Percentiles rank a stretch among this genome's conserved stretches.
Evolutionary conservation across 164 flowering plant genomes (phyloP).

Genomic region (Akebia trifoliata): DNA sequence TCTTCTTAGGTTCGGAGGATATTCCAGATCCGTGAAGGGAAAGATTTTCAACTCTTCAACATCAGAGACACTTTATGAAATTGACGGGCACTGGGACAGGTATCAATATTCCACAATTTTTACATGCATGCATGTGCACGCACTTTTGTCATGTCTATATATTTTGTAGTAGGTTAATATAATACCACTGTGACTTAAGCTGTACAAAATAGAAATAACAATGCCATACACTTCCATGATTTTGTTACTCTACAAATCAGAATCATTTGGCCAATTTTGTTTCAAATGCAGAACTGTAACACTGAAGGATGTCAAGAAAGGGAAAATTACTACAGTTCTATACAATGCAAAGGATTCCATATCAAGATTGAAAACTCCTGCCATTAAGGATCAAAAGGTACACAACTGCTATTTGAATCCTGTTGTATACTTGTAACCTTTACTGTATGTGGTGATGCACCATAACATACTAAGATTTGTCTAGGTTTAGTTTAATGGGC

Average conservation of each 20-base stretch:
- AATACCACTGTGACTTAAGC: too few relatives aligned
- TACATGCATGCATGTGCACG: not conserved
- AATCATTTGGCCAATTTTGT: too few relatives aligned
- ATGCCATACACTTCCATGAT: not conserved
- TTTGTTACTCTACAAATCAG: too few relatives aligned
- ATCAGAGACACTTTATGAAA: slow-evolving; percentile 41
- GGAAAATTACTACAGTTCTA: slow-evolving; percentile 32
- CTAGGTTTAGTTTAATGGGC: too few relatives aligned
- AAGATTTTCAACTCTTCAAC: slow-evolving; percentile 52
- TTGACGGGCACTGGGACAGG: slow-evolving; percentile 89
- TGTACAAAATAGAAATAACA: too few relatives aligned
- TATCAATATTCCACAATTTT: slow-evolving; percentile 14
- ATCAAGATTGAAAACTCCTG: slow-evolving; percentile 50
- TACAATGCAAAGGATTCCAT: slow-evolving; percentile 60
- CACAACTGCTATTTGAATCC: not conserved
- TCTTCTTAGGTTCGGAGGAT: slow-evolving; percentile 40
- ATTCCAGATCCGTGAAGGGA: slow-evolving; percentile 49
- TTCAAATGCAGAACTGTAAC: slow-evolving; percentile 45
- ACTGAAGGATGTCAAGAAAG: slow-evolving; percentile 35
- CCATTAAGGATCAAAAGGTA: slow-evolving; percentile 58
- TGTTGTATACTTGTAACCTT: too few relatives aligned
- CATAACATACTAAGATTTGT: too few relatives aligned
- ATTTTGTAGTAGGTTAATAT: too few relatives aligned
- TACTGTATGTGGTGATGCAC: too few relatives aligned
- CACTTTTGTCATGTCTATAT: too few relatives aligned